Evolutionary conservation across 163 green algal genomes (phyloP), one percentile per base, ranked within the genome.

Genomic region (Chlorella variabilis): DNA sequence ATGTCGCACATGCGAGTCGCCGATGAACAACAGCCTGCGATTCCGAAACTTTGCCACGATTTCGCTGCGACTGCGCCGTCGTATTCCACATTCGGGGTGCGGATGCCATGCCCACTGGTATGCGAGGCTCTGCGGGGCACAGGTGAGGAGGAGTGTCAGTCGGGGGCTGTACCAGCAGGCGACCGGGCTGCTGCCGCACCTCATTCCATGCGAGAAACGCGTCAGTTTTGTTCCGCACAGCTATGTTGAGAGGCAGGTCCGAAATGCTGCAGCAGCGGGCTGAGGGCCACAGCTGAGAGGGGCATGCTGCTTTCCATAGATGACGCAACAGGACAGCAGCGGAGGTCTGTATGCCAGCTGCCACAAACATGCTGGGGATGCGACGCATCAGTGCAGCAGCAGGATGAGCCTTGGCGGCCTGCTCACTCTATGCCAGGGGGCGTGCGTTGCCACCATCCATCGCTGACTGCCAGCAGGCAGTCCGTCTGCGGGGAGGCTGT

Each of bases 391-490:
- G n/a, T 69, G 36, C 33, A 51, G 63, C 31, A 67, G 59, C 59
- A 67, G 59, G 8, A 8, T 8, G 42, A 51, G 8, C 9, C 42
- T 13, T 51, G 4, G 51, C 51, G 18, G 15, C n/a, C 2, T 1
- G 31, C 63, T 71, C 63, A 71, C 63, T 51, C 8, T 21, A 51
- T 4, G 34, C 34, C 36, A 20, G 63, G 63, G 18, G 34, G 17
- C 18, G 63, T 71, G 63, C 63, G 34, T 18, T 71, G 63, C 63
- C 63, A 71, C 63, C 63, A 71, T 2, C 63, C 63, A 49, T 71
- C 63, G 18, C 4, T 5, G 33, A 49, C 63, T 33, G 63, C 63
- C 34, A 51, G 36, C 63, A 33, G 18, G 36, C 63, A 71, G 63
- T 71, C 63, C 18, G 31, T 33, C 33, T 71, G 63, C 18, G 1